phyloP scores from a whole-genome alignment of 768 basidiomycete genomes.

The Piloderma croceum region DNA sequence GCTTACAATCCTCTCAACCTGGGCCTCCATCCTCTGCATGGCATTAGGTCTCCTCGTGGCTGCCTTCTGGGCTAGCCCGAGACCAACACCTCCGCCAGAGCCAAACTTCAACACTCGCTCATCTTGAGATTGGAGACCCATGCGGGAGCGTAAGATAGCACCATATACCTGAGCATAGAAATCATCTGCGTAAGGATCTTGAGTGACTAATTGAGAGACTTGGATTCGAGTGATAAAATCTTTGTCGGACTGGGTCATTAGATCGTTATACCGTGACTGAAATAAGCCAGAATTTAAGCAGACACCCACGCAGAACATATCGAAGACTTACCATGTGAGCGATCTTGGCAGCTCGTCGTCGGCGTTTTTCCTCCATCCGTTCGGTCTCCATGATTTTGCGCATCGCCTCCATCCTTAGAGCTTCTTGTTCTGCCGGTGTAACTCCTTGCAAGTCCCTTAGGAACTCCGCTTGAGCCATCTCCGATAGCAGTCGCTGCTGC shows the following conservation, averaged over 20 bases:
- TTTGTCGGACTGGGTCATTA: constrained; percentile 98
- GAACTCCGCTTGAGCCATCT: constrained; percentile 68
- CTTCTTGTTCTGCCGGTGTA: constrained; percentile 60
- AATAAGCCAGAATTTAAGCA: constrained; percentile 5
- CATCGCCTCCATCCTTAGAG: constrained; percentile 71
- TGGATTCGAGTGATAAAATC: constrained; percentile 99
- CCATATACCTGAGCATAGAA: constrained; percentile 98
- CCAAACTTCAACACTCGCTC: constrained; percentile 84
- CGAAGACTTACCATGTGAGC: constrained; percentile 69
- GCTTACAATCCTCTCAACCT: constrained; percentile 94
- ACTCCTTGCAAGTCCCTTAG: constrained; percentile 58
- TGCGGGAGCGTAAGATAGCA: constrained; percentile 72
- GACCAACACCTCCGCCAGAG: constrained; percentile 76
- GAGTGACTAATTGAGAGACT: constrained; percentile 94
- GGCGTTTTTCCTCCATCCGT: constrained; percentile 77
- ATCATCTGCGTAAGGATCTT: constrained; percentile 96
- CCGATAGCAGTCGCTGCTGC: constrained; percentile 72
- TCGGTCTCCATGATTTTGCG: constrained; percentile 90
- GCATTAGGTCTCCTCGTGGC: constrained; percentile 72
- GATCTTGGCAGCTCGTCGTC: constrained; percentile 79
- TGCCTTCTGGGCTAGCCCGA: constrained; percentile 69
- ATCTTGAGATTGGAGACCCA: constrained; percentile 67
- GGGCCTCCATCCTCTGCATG: constrained; percentile 90
- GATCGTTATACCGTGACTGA: constrained; percentile 86
- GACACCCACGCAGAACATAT: neutral